Conservation (phyloP, 495 filamentous ascomycete species). For the Aspergillus carlsbadensis region DNA sequence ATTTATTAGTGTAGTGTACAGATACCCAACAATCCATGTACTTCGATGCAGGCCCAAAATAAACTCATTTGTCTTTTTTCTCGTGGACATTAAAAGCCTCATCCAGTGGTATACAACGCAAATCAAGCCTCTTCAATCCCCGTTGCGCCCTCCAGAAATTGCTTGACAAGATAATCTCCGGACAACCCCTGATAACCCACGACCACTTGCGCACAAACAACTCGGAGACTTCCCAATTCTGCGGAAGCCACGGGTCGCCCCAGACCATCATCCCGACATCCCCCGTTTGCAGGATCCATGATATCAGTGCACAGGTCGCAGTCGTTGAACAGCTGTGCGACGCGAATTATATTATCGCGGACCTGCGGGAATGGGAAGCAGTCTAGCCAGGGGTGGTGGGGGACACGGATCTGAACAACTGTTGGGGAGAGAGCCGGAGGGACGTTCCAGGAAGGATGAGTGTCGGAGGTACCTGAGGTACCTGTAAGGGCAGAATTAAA, state of each 20-base stretch:
- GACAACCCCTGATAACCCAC: conserved; percentile 9
- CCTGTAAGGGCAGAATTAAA: neutral
- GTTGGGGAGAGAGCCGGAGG: conserved; percentile 10
- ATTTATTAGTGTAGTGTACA: no score
- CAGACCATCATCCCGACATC: conserved; percentile 13
- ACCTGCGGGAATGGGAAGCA: conserved; percentile 17
- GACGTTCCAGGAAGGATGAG: neutral
- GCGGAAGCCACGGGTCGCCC: conserved; percentile 12
- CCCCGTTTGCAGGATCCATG: conserved; percentile 10
- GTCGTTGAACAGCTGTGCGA: conserved; percentile 13
- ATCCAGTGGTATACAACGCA: no score
- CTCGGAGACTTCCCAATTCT: conserved; percentile 12
- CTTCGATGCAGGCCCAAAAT: no score
- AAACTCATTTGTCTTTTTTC: no score
- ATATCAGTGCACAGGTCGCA: conserved; percentile 14
- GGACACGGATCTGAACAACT: neutral
- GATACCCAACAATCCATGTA: no score
- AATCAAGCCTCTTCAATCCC: conserved; percentile 8
- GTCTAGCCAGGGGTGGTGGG: conserved; percentile 19
- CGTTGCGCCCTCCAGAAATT: conserved; percentile 11
- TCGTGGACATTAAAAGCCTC: no score
- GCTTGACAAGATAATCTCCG: conserved; percentile 1
- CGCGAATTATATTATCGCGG: conserved; percentile 17
- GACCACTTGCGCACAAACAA: conserved; percentile 12
- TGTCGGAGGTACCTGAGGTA: neutral